These are phyloP conservation scores for Seiridium cupressi DNA, from an alignment of 2,329 filamentous ascomycete species.

Conservation along the genomic window DNA sequence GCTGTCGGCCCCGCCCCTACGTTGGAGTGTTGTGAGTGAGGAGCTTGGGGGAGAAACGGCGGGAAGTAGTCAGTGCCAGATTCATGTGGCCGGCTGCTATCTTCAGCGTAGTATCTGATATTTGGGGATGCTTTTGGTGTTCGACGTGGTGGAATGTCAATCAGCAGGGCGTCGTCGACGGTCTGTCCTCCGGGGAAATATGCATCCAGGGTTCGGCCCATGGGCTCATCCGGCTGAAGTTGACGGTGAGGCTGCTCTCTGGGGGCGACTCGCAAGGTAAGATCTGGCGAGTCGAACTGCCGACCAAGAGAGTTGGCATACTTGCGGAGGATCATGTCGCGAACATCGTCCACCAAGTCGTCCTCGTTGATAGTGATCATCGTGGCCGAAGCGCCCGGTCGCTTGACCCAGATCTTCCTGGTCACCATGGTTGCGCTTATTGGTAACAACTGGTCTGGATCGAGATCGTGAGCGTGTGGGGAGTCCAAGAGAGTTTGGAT, in stretches of 20 bases:
- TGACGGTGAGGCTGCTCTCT: constrained; percentile 63
- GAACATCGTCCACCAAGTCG: constrained; percentile 90
- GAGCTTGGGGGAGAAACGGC: constrained; percentile 23
- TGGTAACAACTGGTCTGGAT: constrained; percentile 32
- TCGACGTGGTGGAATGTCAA: constrained; percentile 76
- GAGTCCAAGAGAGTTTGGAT: constrained; percentile 54
- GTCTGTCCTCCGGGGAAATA: constrained; percentile 86
- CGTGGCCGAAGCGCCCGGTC: constrained; percentile 81
- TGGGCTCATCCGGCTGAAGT: constrained; percentile 82
- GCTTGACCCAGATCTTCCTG: constrained; percentile 93
- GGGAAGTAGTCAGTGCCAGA: constrained; percentile 33
- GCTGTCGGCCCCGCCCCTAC: constrained; percentile 22
- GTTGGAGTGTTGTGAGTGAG: constrained; percentile 14
- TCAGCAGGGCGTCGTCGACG: constrained; percentile 85
- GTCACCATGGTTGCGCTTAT: constrained; percentile 55
- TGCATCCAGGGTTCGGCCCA: constrained; percentile 73
- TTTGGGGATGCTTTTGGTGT: constrained; percentile 78
- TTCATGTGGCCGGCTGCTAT: constrained; percentile 30
- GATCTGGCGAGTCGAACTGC: constrained; percentile 86
- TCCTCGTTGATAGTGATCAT: constrained; percentile 82
- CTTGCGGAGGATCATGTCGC: constrained; percentile 88
- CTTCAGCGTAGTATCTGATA: constrained; percentile 22
- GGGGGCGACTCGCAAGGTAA: constrained; percentile 75
- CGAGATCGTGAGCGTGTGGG: constrained; percentile 35
- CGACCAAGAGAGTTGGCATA: constrained; percentile 90